A percentile compares a stretch with the other conserved stretches of the same genome.
Evolutionary conservation across 2,329 filamentous ascomycete species (phyloP).

Genomic region (Clarireedia monteithiana): DNA sequence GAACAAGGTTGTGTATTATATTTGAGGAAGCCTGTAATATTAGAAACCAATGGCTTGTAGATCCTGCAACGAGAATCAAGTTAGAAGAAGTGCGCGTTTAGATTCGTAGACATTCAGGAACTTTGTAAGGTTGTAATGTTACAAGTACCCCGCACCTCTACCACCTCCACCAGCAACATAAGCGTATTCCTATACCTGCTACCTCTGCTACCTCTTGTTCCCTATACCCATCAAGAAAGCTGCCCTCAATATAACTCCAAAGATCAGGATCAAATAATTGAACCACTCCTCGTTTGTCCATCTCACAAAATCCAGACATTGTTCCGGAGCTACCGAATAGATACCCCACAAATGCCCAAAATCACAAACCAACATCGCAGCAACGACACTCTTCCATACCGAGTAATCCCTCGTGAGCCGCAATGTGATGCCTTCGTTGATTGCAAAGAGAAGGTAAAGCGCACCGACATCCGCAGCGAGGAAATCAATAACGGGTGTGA

Average conservation of each 20-base stretch:
- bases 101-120: neutral
- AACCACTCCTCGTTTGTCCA: constrained; percentile 34
- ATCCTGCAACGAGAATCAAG: no score
- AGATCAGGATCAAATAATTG: constrained; percentile 29
- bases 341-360: constrained; percentile 29
- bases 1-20: no score
- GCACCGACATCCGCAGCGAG: constrained; percentile 27
- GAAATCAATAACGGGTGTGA: constrained; percentile 20
- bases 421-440: constrained; percentile 27
- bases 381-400: constrained; percentile 25
- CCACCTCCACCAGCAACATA: no score
- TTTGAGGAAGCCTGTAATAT: no score
- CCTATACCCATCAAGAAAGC: constrained; percentile 32
- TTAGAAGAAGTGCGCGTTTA: no score
- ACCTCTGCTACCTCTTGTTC: neutral
- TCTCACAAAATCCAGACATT: constrained; percentile 18
- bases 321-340: constrained; percentile 27
- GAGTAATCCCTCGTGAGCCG: constrained; percentile 23
- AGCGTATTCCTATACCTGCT: no score
- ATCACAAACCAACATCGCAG: constrained; percentile 24
- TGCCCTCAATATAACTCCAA: constrained; percentile 28
- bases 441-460: constrained; percentile 28
- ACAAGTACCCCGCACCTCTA: no score
- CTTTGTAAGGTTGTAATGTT: neutral
- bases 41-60: no score